These are phyloP conservation scores for Podaxis sp. DNA, from an alignment of 768 basidiomycete genomes.

Conservation along the genomic window DNA sequence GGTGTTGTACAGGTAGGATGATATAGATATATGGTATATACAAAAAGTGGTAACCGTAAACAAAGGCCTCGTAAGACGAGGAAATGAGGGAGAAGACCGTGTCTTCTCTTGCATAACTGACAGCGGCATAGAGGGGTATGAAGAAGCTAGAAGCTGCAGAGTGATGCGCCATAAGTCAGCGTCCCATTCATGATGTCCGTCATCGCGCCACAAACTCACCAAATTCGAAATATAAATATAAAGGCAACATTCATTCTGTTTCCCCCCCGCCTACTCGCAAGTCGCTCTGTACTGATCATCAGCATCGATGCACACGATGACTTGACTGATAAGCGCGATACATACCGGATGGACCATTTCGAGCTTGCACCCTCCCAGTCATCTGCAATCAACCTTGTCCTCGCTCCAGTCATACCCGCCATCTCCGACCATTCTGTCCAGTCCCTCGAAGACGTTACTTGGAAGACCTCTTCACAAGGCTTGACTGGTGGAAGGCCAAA, in stretches of 20 bases:
- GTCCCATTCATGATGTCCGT: background rate
- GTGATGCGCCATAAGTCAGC: background rate
- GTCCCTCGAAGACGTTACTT: background rate
- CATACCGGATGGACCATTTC: constrained; percentile 7
- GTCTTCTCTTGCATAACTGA: background rate
- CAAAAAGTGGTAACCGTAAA: background rate
- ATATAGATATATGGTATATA: constrained; percentile 6
- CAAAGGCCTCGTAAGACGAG: background rate
- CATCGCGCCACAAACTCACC: background rate
- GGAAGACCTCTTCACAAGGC: background rate
- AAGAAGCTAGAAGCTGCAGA: background rate
- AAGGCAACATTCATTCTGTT: background rate
- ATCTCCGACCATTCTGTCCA: constrained; percentile 4
- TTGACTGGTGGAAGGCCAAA: constrained; percentile 2
- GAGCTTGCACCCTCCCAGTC: constrained; percentile 9
- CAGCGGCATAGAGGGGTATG: background rate
- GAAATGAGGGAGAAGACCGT: background rate
- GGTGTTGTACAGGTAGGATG: background rate
- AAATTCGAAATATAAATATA: background rate
- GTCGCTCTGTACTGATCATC: background rate
- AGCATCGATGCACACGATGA: background rate
- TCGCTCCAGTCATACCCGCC: constrained; percentile 2
- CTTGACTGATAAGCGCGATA: background rate
- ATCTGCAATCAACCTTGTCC: constrained; percentile 6
- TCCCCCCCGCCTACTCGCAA: background rate